Conservation (phyloP, 2,329 filamentous ascomycete genomes). For the Plenodomus lindquistii region DNA sequence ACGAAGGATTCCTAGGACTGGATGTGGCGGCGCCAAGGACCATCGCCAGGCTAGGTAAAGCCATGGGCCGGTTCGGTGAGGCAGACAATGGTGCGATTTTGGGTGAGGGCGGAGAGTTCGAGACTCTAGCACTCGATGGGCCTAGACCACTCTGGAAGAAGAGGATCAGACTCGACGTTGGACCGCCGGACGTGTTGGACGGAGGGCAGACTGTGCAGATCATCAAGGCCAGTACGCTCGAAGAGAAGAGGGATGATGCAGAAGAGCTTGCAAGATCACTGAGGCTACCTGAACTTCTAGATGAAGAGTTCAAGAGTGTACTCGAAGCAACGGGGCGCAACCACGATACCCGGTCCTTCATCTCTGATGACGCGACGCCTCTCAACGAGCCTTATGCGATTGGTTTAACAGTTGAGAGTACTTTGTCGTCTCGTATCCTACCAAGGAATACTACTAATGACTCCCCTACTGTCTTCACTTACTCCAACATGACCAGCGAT, state of each 20-base stretch:
- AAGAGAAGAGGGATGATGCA: slow-evolving; percentile 46
- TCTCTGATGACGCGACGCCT: slow-evolving; percentile 9
- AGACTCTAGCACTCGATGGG: slow-evolving; percentile 86
- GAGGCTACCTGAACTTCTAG: slow-evolving; percentile 68
- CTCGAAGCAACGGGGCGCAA: slow-evolving; percentile 22
- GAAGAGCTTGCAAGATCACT: slow-evolving; percentile 37
- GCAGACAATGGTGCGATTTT: slow-evolving; percentile 70
- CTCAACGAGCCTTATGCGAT: background rate
- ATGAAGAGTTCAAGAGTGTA: slow-evolving; percentile 60
- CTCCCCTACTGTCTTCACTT: slow-evolving; percentile 53
- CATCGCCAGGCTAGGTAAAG: slow-evolving; percentile 54
- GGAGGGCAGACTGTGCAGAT: slow-evolving; percentile 77
- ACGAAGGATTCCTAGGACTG: slow-evolving; percentile 78
- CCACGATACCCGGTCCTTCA: slow-evolving; percentile 4
- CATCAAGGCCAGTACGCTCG: slow-evolving; percentile 62
- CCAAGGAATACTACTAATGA: slow-evolving; percentile 18
- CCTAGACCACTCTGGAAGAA: slow-evolving; percentile 73
- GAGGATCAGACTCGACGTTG: slow-evolving; percentile 65
- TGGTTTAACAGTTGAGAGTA: background rate
- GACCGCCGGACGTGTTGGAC: slow-evolving; percentile 63
- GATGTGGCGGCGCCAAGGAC: slow-evolving; percentile 66
- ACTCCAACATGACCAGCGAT: slow-evolving; percentile 40
- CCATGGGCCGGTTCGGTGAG: slow-evolving; percentile 69
- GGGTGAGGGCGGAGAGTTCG: slow-evolving; percentile 94
- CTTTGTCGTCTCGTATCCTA: slow-evolving; percentile 8